Evolutionary conservation across 2,329 filamentous ascomycete species (phyloP), one percentile per base, ranked within the genome.

Genomic region (Phyllosticta citrichinensis): DNA sequence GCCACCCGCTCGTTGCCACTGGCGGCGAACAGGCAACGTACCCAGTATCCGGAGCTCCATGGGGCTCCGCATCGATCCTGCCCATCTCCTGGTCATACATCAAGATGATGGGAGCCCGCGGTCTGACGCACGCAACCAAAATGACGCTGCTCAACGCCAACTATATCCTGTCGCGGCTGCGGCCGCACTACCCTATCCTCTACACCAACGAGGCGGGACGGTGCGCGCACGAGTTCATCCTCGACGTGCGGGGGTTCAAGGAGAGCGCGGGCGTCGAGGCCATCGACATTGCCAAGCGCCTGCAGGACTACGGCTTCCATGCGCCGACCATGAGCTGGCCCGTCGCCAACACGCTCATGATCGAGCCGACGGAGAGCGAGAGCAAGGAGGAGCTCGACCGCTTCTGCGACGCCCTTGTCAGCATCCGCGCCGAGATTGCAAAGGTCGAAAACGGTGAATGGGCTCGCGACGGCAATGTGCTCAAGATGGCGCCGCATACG

Each of bases 221-320:
- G 61, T 97, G 93, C 73, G 93, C 93, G 0, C 93, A 97, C 80
- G 93, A 97, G 76, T 97, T 97, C 77, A 97, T 97, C 74, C 84
- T 97, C 35, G 93, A 97, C 68, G 83, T 87, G 5, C 88, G 93
- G 22, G 83, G 85, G 24, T 96, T 97, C 81, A 89, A 90, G 71
- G 87, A 92, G 59, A 84, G 85, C 0, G 85, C 88, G 6, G 91
- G 90, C 25, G 79, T 97, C 67, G 92, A 97, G 76, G 93, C 88
- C 30, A 94, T 96, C 67, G 93, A 97, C 71, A 88, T 97, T 65
- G 93, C 93, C 70, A 97, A 97, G 81, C 89, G 93, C 64, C 84
- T 97, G 20, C 92, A 97, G 76, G 93, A 97, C 73, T 97, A 96
- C 72, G 93, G 93, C 52, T 97, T 97, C 83, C 93, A 97, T 75